Base-by-base conservation (phyloP, 2,329 filamentous ascomycete genomes). In the Periconia digitata region DNA sequence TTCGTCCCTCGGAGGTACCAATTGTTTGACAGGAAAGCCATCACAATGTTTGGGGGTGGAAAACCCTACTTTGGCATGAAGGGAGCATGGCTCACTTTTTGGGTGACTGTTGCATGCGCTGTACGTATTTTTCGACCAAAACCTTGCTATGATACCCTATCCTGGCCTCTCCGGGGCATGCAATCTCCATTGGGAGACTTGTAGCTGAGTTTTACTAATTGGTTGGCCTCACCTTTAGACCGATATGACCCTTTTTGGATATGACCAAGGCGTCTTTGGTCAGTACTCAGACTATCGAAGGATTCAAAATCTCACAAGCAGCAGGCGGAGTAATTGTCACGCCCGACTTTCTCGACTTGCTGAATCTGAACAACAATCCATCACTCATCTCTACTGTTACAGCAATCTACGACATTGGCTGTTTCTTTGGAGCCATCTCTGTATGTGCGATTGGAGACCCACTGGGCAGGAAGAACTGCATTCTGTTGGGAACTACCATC, bases 321-420 rank as follows among this genome's bases (percentile, higher is more conserved):
- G 18, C 41, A 74, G 74, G 77, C 22, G 80, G 80, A 44, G 79
- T 82, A 6, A 73, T 82, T 22, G 76, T 83, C 13, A 81, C 79
- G 0, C 63, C 74, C 12, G 73, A 82, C 54, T 82, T 81, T 44
- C 73, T 82, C 3, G 65, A 77, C 32, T 67, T 74, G 1, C 74
- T 79, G 35, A 59, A 76, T 44, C 71, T 81, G 2, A 66, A 62
- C 23, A 74, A 74, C 3, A 68, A 68, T 24, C 72, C 64, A 54
- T 73, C 66, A 43, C 66, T 65, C 44, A 53, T 74, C 53, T 60
- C 69, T n/a, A 81, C 79, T 0, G 77, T 82, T 10, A 81, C 79
- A 1, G 80, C 80, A 2, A 78, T 83, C 45, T 83, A 84, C 61
- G 79, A 84, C 53, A 72, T 85, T 24, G 81, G 81, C 8, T 84